These are phyloP conservation scores for Raphidocelis subcapitata DNA, from an alignment of 139 green algal genomes.

Conservation along the genomic window DNA sequence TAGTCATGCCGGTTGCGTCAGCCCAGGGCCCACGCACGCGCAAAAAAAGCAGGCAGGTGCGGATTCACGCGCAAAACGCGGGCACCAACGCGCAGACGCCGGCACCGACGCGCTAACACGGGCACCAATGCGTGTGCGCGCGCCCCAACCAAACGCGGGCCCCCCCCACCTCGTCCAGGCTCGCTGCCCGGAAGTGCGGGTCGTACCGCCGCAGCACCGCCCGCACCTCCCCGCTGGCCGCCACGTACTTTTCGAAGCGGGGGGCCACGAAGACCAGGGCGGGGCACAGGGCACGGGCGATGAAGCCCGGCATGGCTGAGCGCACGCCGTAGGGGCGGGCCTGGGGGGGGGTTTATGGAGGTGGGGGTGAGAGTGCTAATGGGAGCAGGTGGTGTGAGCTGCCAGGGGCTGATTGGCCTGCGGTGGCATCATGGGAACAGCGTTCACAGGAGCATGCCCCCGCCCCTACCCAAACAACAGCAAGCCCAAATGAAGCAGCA, in stretches of 20 bases:
- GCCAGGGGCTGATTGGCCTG: too few species aligned
- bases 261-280: constrained; percentile 69
- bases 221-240: constrained; percentile 40
- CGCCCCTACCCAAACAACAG: background rate
- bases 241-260: constrained; percentile 52
- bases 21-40: too few species aligned
- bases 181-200: constrained; percentile 64
- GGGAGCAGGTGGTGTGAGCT: too few species aligned
- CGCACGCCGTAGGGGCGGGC: constrained; percentile 82
- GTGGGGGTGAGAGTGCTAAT: background rate
- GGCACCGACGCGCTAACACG: too few species aligned
- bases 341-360: background rate
- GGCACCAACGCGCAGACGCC: too few species aligned
- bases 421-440: background rate
- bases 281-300: constrained; percentile 77
- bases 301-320: constrained; percentile 90
- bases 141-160: too few species aligned
- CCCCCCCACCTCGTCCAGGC: constrained; percentile 70
- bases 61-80: too few species aligned
- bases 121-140: too few species aligned
- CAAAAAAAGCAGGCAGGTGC: too few species aligned
- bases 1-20: too few species aligned
- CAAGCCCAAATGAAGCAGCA: background rate
- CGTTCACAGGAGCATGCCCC: background rate
- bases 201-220: constrained; percentile 74